phyloP scores from a whole-genome alignment of 1,284 basidiomycete species.

The Exobasidium cylindrosporum region DNA sequence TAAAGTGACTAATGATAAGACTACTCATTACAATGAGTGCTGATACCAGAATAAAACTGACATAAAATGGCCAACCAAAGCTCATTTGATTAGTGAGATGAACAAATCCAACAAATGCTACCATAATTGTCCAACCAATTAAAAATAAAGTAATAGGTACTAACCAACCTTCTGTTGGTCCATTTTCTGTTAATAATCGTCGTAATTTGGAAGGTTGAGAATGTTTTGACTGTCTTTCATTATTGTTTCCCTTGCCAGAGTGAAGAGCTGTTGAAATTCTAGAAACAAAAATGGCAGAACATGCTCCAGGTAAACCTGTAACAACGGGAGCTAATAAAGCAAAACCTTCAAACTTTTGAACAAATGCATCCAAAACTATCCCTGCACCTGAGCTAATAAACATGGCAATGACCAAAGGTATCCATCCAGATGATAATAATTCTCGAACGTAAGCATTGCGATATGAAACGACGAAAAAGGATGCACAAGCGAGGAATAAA shows the following conservation, averaged over 20 bases:
- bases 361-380: constrained; percentile 84
- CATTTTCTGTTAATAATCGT: constrained; percentile 18
- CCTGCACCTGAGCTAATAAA: constrained; percentile 85
- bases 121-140: constrained; percentile 36
- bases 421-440: constrained; percentile 80
- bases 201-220: constrained; percentile 11
- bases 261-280: constrained; percentile 83
- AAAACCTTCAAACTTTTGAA: constrained; percentile 80
- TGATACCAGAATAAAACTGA: constrained; percentile 24
- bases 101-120: constrained; percentile 36
- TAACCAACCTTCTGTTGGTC: constrained; percentile 44
- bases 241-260: constrained; percentile 41
- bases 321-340: constrained; percentile 84
- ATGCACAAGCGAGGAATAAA: constrained; percentile 61
- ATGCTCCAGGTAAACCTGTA: constrained; percentile 68
- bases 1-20: constrained; percentile 65
- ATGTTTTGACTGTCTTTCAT: neutral
- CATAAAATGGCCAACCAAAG: constrained; percentile 43
- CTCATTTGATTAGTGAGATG: constrained; percentile 30
- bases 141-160: constrained; percentile 38
- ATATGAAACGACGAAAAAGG: constrained; percentile 62
- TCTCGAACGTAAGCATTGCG: constrained; percentile 68
- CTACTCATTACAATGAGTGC: constrained; percentile 59
- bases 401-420: constrained; percentile 86
- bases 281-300: constrained; percentile 87